Conservation (phyloP, 164 flowering plant species). For the Santalum album region DNA sequence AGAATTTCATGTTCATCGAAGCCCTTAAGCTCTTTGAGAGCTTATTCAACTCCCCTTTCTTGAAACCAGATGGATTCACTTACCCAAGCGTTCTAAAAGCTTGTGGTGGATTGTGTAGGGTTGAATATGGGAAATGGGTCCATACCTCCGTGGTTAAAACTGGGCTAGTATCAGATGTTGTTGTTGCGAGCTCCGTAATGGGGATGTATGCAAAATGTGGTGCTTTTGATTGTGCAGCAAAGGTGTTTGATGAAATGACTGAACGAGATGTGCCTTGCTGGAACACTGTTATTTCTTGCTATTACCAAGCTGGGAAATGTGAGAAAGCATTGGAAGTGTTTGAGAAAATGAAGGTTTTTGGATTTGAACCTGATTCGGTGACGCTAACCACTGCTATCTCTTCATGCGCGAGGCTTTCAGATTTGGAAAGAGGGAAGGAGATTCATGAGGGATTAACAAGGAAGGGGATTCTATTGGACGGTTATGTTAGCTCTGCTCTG, state of each 20-base stretch:
- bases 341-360: constrained; percentile 40
- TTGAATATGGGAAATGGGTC: constrained; percentile 28
- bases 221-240: constrained; percentile 23
- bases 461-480: constrained; percentile 36
- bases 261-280: constrained; percentile 58
- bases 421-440: constrained; percentile 47
- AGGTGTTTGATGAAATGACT: constrained; percentile 55
- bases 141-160: constrained; percentile 43
- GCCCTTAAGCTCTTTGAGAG: constrained; percentile 35
- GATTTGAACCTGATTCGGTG: constrained; percentile 50
- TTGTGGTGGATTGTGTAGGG: constrained; percentile 34
- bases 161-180: constrained; percentile 43
- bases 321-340: constrained; percentile 50
- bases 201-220: constrained; percentile 53
- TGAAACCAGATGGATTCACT: constrained; percentile 48
- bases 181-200: constrained; percentile 40
- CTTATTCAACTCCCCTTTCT: constrained; percentile 19
- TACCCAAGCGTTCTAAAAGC: constrained; percentile 63
- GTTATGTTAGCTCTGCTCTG: constrained; percentile 48
- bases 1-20: constrained; percentile 36
- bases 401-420: constrained; percentile 42
- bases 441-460: constrained; percentile 34
- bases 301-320: constrained; percentile 46
- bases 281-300: constrained; percentile 63
- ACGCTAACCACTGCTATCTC: constrained; percentile 43